Conservation (phyloP, 2,329 filamentous ascomycete species). For the Paecilomyces dactylethromorphus region DNA sequence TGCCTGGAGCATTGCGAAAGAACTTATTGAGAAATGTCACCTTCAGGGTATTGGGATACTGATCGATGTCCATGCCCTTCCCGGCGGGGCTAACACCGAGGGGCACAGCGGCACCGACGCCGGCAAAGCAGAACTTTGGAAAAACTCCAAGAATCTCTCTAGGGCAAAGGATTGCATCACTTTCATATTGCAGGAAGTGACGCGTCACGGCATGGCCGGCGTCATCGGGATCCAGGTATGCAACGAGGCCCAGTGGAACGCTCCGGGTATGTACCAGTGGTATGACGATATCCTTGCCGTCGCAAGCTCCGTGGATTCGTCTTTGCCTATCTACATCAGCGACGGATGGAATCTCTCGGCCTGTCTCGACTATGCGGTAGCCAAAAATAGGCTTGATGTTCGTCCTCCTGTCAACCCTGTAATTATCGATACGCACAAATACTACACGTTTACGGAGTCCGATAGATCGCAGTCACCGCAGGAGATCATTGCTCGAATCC, state of each 20-base stretch:
- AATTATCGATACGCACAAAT: conserved; percentile 53
- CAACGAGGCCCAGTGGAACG: conserved; percentile 49
- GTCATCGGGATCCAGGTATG: conserved; percentile 53
- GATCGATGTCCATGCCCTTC: conserved; percentile 54
- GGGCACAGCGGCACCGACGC: conserved; percentile 52
- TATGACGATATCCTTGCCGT: conserved; percentile 47
- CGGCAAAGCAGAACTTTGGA: conserved; percentile 48
- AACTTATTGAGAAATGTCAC: conserved; percentile 40
- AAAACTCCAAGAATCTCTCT: conserved; percentile 34
- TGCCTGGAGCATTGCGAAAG: conserved; percentile 48
- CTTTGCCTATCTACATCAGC: conserved; percentile 51
- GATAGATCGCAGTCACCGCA: conserved; percentile 47
- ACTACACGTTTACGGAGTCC: conserved; percentile 51
- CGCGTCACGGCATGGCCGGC: conserved; percentile 31
- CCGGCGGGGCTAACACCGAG: conserved; percentile 51
- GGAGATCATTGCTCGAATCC: conserved; percentile 44
- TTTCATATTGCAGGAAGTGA: conserved; percentile 46
- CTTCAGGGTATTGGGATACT: conserved; percentile 48
- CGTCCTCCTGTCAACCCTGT: conserved; percentile 34
- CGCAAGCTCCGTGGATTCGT: conserved; percentile 42
- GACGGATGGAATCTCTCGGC: conserved; percentile 50
- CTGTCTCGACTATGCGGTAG: conserved; percentile 40
- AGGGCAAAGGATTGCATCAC: conserved; percentile 43
- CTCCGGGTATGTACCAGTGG: conserved; percentile 50
- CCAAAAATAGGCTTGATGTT: conserved; percentile 30